Evolutionary conservation across 169 alveolate species (phyloP).

Genomic region (Plasmodium cynomolgi): DNA sequence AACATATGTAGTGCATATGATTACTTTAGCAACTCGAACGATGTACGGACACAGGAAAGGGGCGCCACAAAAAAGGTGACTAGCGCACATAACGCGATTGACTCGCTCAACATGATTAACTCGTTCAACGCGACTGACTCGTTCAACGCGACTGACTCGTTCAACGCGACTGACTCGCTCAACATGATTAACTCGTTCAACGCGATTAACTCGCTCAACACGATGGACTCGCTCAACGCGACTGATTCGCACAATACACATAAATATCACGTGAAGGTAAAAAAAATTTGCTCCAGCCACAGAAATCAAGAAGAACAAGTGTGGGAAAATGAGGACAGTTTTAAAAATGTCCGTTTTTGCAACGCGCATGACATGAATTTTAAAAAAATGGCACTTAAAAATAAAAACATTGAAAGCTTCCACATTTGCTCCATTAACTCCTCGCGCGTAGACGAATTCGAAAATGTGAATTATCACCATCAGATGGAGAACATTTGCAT

Average conservation of each 20-base stretch:
- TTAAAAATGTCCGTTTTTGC: neutral
- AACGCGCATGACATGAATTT: conserved; percentile 10
- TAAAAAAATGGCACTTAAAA: conserved; percentile 18
- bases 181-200: too few species aligned
- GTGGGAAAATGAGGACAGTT: neutral
- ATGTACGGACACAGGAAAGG: neutral
- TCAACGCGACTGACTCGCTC: neutral
- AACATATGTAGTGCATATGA: neutral
- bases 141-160: too few species aligned
- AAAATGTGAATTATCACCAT: conserved; percentile 17
- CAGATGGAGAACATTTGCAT: conserved; percentile 51
- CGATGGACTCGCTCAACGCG: neutral
- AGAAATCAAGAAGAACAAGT: neutral
- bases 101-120: too few species aligned
- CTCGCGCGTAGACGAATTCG: neutral
- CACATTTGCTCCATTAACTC: conserved; percentile 53
- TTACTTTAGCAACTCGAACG: neutral
- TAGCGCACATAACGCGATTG: neutral
- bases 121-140: too few species aligned
- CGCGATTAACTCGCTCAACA: too few species aligned
- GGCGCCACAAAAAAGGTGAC: neutral
- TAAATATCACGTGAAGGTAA: conserved; percentile 37
- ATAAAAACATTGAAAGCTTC: conserved; percentile 72
- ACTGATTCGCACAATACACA: neutral
- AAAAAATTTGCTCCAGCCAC: conserved; percentile 13